Evolutionary conservation across 2,329 filamentous ascomycete genomes (phyloP).

Genomic region (Microdochium paspali): DNA sequence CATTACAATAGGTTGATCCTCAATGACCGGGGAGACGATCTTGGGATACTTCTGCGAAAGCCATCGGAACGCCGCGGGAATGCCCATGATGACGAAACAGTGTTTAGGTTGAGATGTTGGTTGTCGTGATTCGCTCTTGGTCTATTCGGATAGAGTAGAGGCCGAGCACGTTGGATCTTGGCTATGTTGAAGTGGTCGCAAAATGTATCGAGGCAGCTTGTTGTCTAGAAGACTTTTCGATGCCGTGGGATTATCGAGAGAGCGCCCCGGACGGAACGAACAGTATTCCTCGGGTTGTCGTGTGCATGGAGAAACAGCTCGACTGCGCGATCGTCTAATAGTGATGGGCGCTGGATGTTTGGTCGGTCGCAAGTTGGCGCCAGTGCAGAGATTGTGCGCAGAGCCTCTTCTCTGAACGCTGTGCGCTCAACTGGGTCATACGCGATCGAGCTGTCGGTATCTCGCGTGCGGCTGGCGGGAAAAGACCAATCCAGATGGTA

Average conservation of each 20-base stretch:
- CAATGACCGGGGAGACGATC: slow-evolving; percentile 85
- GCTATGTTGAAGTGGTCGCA: background rate
- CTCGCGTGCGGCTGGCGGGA: too few species aligned
- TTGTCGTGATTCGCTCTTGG: background rate
- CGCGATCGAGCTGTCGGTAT: too few species aligned
- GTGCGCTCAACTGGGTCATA: too few species aligned
- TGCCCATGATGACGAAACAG: slow-evolving; percentile 59
- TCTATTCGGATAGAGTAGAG: background rate
- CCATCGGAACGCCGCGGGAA: slow-evolving; percentile 92
- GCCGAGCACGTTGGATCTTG: background rate
- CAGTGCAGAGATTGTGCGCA: background rate
- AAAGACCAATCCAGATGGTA: background rate
- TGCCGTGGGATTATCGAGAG: background rate
- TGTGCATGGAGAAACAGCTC: background rate
- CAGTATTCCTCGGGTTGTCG: background rate
- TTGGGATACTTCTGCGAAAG: slow-evolving; percentile 95
- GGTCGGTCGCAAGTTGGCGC: background rate
- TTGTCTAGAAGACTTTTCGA: background rate
- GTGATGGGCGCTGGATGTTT: background rate
- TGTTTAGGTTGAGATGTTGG: background rate
- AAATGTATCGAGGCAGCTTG: background rate
- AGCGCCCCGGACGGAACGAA: background rate
- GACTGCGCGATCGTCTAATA: background rate
- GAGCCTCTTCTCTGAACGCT: too few species aligned
- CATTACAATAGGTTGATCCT: slow-evolving; percentile 73